Conservation (phyloP, 2,329 filamentous ascomycete genomes). For the Arthroderma sp. region DNA sequence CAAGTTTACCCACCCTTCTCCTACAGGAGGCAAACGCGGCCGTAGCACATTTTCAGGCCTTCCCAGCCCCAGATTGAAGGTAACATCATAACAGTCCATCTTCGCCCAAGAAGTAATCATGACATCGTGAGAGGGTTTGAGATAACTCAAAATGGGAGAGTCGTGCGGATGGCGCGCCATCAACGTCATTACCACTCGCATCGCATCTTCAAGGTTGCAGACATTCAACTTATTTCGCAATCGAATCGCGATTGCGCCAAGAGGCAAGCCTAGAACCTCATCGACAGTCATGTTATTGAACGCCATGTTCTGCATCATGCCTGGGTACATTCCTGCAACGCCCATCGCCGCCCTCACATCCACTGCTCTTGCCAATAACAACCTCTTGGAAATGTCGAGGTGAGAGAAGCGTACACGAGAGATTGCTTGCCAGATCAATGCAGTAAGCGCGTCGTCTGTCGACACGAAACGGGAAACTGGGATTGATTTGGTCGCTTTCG, state of each 20-base stretch:
- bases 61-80: constrained; percentile 38
- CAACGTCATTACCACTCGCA: too few relatives aligned
- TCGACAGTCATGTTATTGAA: constrained; percentile 23
- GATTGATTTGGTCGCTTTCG: constrained; percentile 18
- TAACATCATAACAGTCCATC: constrained; percentile 31
- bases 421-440: constrained; percentile 39
- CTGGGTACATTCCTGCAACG: constrained; percentile 35
- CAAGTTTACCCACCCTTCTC: constrained; percentile 38
- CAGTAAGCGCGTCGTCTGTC: constrained; percentile 42
- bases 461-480: constrained; percentile 29
- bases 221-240: constrained; percentile 26
- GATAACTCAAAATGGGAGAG: too few relatives aligned
- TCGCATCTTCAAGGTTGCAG: too few relatives aligned
- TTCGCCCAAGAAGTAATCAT: constrained; percentile 45
- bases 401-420: constrained; percentile 29
- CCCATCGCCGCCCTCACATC: constrained; percentile 34
- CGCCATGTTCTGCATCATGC: constrained; percentile 36
- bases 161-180: too few relatives aligned
- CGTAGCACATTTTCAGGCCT: constrained; percentile 35
- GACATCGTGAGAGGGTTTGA: constrained; percentile 32
- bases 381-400: constrained; percentile 13
- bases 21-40: constrained; percentile 32
- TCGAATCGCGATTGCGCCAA: constrained; percentile 26
- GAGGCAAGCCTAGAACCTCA: constrained; percentile 17
- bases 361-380: constrained; percentile 36